A percentile compares a stretch with the other conserved stretches of the same genome.
phyloP scores from a whole-genome alignment of 352 stramenopile species.

The Blastocystis sp. region DNA sequence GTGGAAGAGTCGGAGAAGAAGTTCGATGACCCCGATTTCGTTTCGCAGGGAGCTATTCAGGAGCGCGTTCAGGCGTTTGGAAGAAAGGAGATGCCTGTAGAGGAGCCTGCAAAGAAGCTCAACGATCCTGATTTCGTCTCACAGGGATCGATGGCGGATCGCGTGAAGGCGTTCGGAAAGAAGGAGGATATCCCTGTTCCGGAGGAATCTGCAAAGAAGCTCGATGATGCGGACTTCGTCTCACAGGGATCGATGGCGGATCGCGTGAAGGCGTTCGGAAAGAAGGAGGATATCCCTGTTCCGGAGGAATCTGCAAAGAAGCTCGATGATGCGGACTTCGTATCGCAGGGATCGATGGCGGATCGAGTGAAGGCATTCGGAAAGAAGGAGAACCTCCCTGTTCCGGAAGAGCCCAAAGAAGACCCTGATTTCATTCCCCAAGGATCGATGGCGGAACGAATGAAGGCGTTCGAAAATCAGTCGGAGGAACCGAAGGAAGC shows the following conservation, averaged over 20 bases:
- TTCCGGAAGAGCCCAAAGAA: neutral
- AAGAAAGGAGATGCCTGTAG: neutral
- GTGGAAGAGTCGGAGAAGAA: neutral
- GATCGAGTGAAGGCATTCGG: neutral
- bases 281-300: neutral
- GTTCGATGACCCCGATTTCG: neutral
- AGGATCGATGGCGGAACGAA: neutral
- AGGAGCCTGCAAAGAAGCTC: neutral
- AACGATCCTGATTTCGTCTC: neutral
- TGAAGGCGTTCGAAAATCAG: neutral
- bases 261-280: neutral
- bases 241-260: neutral
- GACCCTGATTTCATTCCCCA: neutral
- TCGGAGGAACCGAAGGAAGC: neutral
- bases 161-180: neutral
- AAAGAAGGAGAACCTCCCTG: neutral
- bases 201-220: neutral
- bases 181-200: neutral
- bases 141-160: neutral
- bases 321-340: neutral
- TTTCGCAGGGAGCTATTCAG: neutral
- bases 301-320: neutral
- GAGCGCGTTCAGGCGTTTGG: neutral
- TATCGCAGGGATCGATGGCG: neutral
- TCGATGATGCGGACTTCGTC: neutral